Base-by-base conservation (phyloP, 139 green algal species). In the Asterochloris erici region DNA sequence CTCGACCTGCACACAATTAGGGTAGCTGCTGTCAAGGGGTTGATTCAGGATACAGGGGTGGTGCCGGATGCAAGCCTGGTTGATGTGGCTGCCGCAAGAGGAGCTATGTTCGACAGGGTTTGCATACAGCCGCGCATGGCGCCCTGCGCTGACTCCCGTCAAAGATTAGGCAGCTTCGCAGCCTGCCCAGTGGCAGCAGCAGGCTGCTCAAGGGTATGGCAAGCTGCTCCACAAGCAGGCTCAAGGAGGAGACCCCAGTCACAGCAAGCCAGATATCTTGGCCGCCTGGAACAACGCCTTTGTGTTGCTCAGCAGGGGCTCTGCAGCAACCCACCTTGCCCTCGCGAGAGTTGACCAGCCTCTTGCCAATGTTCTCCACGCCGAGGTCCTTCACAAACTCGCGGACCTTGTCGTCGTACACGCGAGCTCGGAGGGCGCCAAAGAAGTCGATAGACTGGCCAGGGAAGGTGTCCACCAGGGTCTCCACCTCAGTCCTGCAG, bases 401-500 rank as follows among this genome's bases (percentile, higher is more conserved):
- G 75, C 94, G 88, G 13, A 97, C 92, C 63, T 74, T 74, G 63
- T 85, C 81, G 54, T 85, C 81, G n/a, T 85, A 85, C 26, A 85
- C 81, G 47, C 81, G 81, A 61, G 81, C 63, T 14, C 74, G 77
- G 71, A 99, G 92, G 19, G 96, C 96, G 29, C 97, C 97, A 88
- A 99, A 99, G 93, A 99, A 99, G 79, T 99, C 97, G 83, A 99
- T 99, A 29, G 97, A 99, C 94, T 99, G 97, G 79, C 95, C 94
- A 29, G 97, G 96, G 97, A 99, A 99, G 79, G 91, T 89, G 88
- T 99, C 96, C 14, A 99, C 96, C 71, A 99, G 86, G 17, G 83
- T 79, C 91, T 98, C 93, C 19, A 98, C 89, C 11, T 97, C 89
- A 24, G 17, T 68, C 61, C 79, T 66, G 38, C 38, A 54, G 4